phyloP scores from a whole-genome alignment of 1,284 basidiomycete species.

The Hypsizygus ulmarius region DNA sequence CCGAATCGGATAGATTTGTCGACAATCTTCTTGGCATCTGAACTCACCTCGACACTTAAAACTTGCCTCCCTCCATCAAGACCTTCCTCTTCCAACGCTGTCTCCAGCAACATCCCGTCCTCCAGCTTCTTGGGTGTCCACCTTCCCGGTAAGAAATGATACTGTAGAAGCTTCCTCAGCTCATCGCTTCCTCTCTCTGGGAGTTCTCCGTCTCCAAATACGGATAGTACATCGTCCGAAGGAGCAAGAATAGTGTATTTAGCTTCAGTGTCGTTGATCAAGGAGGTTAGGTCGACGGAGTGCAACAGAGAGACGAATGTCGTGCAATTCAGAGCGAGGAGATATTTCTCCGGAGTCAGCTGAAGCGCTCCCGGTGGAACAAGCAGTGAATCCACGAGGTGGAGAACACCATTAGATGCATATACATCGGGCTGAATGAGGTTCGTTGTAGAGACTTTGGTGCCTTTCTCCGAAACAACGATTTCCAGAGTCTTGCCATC shows the following conservation, averaged over 20 bases:
- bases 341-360: slow-evolving; percentile 90
- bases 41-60: slow-evolving; percentile 64
- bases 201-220: slow-evolving; percentile 52
- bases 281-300: slow-evolving; percentile 71
- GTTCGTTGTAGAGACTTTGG: slow-evolving; percentile 63
- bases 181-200: slow-evolving; percentile 66
- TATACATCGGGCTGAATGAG: slow-evolving; percentile 79
- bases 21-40: slow-evolving; percentile 42
- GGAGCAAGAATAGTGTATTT: slow-evolving; percentile 87
- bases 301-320: slow-evolving; percentile 87
- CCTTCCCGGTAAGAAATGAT: slow-evolving; percentile 85
- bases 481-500: slow-evolving; percentile 70
- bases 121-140: slow-evolving; percentile 69
- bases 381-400: slow-evolving; percentile 83
- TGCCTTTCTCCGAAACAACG: slow-evolving; percentile 47
- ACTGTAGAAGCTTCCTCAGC: slow-evolving; percentile 66
- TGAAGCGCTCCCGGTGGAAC: slow-evolving; percentile 75
- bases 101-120: slow-evolving; percentile 76
- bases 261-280: slow-evolving; percentile 75
- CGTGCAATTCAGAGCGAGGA: slow-evolving; percentile 87
- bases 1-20: slow-evolving; percentile 76
- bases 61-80: slow-evolving; percentile 73
- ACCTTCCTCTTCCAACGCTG: slow-evolving; percentile 68
- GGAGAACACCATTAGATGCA: slow-evolving; percentile 93
- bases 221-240: slow-evolving; percentile 77